Percentiles rank a stretch among this genome's conserved stretches.
These are phyloP conservation scores for Torulaspora microellipsoides DNA, from an alignment of 805 yeast genomes.

Conservation along the genomic window DNA sequence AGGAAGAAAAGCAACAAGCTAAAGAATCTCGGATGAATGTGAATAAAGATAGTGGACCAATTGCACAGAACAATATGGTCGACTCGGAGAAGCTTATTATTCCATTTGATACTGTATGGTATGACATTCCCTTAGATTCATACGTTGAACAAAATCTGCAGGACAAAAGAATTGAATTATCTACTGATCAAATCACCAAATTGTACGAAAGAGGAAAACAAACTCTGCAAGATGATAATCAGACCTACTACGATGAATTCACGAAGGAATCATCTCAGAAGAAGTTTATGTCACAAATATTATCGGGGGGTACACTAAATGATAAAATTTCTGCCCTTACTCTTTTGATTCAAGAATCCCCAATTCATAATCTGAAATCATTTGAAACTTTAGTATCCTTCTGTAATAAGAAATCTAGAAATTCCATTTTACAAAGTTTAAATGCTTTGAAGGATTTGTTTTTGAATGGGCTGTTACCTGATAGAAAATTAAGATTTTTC, in stretches of 20 bases:
- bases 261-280: conserved; percentile 73
- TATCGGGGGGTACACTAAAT: conserved; percentile 86
- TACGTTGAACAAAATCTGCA: conserved; percentile 20
- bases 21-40: conserved; percentile 23
- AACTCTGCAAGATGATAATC: conserved; percentile 66
- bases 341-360: conserved; percentile 89
- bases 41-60: conserved; percentile 32
- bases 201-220: conserved; percentile 63
- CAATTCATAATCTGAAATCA: conserved; percentile 81
- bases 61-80: conserved; percentile 39
- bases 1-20: conserved; percentile 23
- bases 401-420: conserved; percentile 88
- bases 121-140: conserved; percentile 46
- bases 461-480: conserved; percentile 77
- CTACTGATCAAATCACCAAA: conserved; percentile 53
- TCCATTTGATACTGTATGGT: conserved; percentile 73
- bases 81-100: conserved; percentile 52
- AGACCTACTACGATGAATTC: conserved; percentile 64
- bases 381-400: conserved; percentile 70
- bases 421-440: conserved; percentile 86
- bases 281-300: conserved; percentile 82
- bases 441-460: conserved; percentile 87
- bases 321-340: conserved; percentile 96
- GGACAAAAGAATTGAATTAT: conserved; percentile 24
- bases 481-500: conserved; percentile 75